phyloP scores from a whole-genome alignment of 2,329 filamentous ascomycete genomes.

The Grosmannia penicillata region DNA sequence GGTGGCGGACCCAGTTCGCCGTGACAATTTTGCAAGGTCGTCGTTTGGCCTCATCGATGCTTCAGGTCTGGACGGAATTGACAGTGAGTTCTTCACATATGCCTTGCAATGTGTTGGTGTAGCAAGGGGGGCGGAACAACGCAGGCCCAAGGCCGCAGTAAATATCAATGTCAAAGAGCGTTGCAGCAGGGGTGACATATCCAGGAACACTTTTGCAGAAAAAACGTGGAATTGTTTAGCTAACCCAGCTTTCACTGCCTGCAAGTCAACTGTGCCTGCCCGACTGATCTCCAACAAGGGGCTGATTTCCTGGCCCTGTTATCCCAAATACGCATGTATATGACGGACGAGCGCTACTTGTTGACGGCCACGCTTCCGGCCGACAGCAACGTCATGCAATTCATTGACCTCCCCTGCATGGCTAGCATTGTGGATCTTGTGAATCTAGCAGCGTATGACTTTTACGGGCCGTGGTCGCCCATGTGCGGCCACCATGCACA shows the following conservation, averaged over 20 bases:
- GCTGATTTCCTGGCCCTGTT: conserved; percentile 57
- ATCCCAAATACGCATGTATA: conserved; percentile 46
- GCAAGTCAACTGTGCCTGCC: conserved; percentile 70
- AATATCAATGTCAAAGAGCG: too few relatives aligned
- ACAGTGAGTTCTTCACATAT: conserved; percentile 49
- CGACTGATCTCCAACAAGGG: conserved; percentile 49
- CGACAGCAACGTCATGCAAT: conserved; percentile 46
- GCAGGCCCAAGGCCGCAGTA: too few relatives aligned
- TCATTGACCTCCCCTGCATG: conserved; percentile 51
- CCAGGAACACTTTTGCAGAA: too few relatives aligned
- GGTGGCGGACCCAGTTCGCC: conserved; percentile 40
- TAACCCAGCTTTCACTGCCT: background rate
- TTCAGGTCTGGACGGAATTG: conserved; percentile 60
- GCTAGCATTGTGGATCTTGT: conserved; percentile 56
- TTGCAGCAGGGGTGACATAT: too few relatives aligned
- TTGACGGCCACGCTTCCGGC: conserved; percentile 61
- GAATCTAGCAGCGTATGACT: conserved; percentile 72
- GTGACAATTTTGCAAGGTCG: conserved; percentile 57
- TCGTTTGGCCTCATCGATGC: conserved; percentile 53
- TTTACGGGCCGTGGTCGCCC: conserved; percentile 54
- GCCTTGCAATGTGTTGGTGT: too few relatives aligned
- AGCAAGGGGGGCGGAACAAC: too few relatives aligned
- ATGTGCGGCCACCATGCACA: conserved; percentile 63
- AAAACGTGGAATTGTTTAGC: background rate
- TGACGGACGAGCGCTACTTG: conserved; percentile 55